A percentile compares a stretch with the other conserved stretches of the same genome.
These are phyloP conservation scores for Betula pendula DNA, from an alignment of 306 rosid species.

Conservation along the genomic window DNA sequence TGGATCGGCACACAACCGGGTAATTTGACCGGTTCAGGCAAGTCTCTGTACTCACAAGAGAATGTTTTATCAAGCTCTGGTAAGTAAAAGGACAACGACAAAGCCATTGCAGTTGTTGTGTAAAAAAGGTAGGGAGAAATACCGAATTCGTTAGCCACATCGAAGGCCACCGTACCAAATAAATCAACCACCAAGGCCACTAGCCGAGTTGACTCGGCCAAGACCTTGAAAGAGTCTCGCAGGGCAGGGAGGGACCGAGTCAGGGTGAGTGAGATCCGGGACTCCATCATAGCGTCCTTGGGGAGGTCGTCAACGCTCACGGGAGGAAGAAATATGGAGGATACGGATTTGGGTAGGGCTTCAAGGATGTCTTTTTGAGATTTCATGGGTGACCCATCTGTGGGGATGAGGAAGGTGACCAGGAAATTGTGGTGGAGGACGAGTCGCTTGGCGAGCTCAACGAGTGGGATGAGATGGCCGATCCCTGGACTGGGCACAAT, in stretches of 20 bases:
- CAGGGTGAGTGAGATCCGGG: slow-evolving; percentile 24
- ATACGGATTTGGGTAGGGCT: slow-evolving; percentile 21
- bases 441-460: slow-evolving; percentile 28
- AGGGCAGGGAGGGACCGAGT: slow-evolving; percentile 26
- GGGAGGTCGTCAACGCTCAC: slow-evolving; percentile 21
- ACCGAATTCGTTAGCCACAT: slow-evolving; percentile 23
- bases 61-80: slow-evolving; percentile 25
- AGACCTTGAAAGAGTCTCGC: slow-evolving; percentile 10
- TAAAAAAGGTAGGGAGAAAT: slow-evolving; percentile 12
- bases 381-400: slow-evolving; percentile 21
- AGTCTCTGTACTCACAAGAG: slow-evolving; percentile 20
- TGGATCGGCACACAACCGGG: slow-evolving; percentile 30
- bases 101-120: slow-evolving; percentile 7
- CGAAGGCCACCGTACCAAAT: slow-evolving; percentile 21
- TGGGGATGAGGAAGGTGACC: slow-evolving; percentile 30
- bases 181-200: slow-evolving; percentile 24
- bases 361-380: slow-evolving; percentile 23
- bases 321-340: slow-evolving; percentile 28
- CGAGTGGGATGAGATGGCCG: slow-evolving; percentile 36
- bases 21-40: slow-evolving; percentile 21
- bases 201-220: slow-evolving; percentile 23
- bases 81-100: slow-evolving; percentile 21
- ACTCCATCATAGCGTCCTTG: not conserved
- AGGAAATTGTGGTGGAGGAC: slow-evolving; percentile 20
- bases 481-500: slow-evolving; percentile 30